Base-by-base conservation (phyloP, 129 eudicot genomes). In the Glebionis coronaria region DNA sequence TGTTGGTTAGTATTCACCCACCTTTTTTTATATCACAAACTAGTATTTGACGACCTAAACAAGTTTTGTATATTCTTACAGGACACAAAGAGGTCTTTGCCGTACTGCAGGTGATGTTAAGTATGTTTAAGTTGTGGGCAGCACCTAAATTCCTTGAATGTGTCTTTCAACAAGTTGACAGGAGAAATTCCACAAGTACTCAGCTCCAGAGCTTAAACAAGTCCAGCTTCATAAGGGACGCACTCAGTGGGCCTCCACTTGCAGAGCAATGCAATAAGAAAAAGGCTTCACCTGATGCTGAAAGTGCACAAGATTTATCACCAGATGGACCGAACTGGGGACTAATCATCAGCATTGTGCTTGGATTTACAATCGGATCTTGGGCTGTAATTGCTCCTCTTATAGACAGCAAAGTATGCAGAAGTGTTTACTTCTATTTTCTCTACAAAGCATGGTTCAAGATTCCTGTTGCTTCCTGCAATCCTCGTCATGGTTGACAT, bases 121-220 rank as follows among this genome's bases (percentile, higher is more conserved):
- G n/a, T n/a, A n/a, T n/a, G n/a, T n/a, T n/a, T n/a, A n/a, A n/a
- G n/a, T n/a, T n/a, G n/a, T n/a, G n/a, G n/a, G n/a, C n/a, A n/a
- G n/a, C n/a, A n/a, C n/a, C n/a, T 83, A 46, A 65, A 65, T 56
- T 55, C 55, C 55, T 49, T 83, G 47, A 73, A 83, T 51, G 18
- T 83, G 59, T 83, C 88, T 13, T 56, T 42, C 65, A 79, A 79
- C 59, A 57, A 63, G 12, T 75, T 83, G 45, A 46, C 59, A 3
- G 88, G 88, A 5, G n/a, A 49, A 45, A 79, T 83, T 31, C 88
- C 84, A 27, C 72, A 45, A 61, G 80, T 3, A 67, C 68, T 61
- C 84, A 83, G 38, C 68, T 83, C 12, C 84, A 83, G 55, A 76
- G 77, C 56, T 66, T 83, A 4, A 66, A 79, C 18, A 70, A 78